Percentiles rank a stretch among this genome's conserved stretches.
Evolutionary conservation across 2,329 filamentous ascomycete genomes (phyloP).

Genomic region (Zasmidium angulare): DNA sequence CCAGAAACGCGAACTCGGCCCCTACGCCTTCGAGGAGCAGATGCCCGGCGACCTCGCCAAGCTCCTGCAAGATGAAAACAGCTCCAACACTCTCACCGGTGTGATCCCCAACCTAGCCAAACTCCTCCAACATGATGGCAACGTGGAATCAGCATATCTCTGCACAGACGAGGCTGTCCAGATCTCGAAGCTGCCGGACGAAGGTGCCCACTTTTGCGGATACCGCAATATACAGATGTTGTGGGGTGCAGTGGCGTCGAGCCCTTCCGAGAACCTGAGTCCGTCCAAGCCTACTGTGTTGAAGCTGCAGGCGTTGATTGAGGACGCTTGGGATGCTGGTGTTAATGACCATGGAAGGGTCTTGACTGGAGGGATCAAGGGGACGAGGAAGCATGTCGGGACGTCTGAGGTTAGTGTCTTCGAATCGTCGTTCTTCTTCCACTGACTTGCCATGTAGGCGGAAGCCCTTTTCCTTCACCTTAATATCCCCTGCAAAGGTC

Average conservation of each 20-base stretch:
- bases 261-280: conserved; percentile 39
- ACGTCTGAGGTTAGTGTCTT: conserved; percentile 63
- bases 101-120: conserved; percentile 46
- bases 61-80: conserved; percentile 16
- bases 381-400: conserved; percentile 92
- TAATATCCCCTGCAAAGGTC: conserved; percentile 54
- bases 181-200: conserved; percentile 72
- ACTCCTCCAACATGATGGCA: conserved; percentile 56
- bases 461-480: conserved; percentile 73
- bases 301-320: conserved; percentile 79
- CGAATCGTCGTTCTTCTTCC: background rate
- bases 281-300: conserved; percentile 64
- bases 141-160: conserved; percentile 70
- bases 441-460: conserved; percentile 42
- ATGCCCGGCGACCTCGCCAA: conserved; percentile 43
- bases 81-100: conserved; percentile 40
- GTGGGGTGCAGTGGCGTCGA: conserved; percentile 20
- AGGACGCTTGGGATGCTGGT: conserved; percentile 81
- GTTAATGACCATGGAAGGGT: conserved; percentile 70
- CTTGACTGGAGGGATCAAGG: conserved; percentile 81
- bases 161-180: conserved; percentile 74
- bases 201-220: conserved; percentile 82
- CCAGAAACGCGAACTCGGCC: conserved; percentile 45
- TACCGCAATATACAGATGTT: conserved; percentile 96
- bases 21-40: conserved; percentile 45